Evolutionary conservation across 73 alveolate genomes (phyloP).

Genomic region (Uronychia binucleata): DNA sequence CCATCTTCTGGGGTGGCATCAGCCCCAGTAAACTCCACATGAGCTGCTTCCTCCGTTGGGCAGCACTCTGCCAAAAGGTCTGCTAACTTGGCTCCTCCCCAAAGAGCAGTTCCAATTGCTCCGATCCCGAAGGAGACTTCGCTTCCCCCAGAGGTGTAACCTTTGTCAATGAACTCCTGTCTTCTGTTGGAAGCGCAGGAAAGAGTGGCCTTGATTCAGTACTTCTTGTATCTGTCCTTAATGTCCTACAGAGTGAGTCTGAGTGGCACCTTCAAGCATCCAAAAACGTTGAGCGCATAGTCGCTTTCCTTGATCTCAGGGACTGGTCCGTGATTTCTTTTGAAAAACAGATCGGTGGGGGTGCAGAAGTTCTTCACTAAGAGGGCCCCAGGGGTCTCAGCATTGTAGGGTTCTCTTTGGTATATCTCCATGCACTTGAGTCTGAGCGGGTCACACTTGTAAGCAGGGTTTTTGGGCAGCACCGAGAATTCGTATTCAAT

Average conservation of each 20-base stretch:
- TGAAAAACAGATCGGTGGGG: conserved; percentile 43
- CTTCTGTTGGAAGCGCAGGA: conserved; percentile 78
- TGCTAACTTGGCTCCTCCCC: conserved; percentile 54
- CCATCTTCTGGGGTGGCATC: conserved; percentile 6
- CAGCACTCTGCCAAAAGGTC: conserved; percentile 29
- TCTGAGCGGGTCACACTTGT: neutral
- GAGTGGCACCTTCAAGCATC: conserved; percentile 11
- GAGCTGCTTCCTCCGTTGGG: conserved; percentile 8
- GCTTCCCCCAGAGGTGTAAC: conserved; percentile 15
- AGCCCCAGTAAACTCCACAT: conserved; percentile 31
- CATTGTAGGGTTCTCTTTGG: conserved; percentile 46
- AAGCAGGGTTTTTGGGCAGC: neutral
- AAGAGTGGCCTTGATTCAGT: conserved; percentile 49
- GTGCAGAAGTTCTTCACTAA: conserved; percentile 31
- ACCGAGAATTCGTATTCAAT: neutral
- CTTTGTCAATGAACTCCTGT: conserved; percentile 47
- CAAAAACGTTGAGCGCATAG: conserved; percentile 10
- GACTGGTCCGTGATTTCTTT: conserved; percentile 59
- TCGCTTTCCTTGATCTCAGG: conserved; percentile 29
- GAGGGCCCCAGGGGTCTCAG: conserved; percentile 50
- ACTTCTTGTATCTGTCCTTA: conserved; percentile 13
- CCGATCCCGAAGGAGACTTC: conserved; percentile 66
- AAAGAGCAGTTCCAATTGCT: conserved; percentile 69
- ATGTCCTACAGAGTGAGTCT: conserved; percentile 18
- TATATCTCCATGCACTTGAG: neutral